phyloP scores from a whole-genome alignment of 345 rosid genomes.

The Eucalyptus dawsonii region DNA sequence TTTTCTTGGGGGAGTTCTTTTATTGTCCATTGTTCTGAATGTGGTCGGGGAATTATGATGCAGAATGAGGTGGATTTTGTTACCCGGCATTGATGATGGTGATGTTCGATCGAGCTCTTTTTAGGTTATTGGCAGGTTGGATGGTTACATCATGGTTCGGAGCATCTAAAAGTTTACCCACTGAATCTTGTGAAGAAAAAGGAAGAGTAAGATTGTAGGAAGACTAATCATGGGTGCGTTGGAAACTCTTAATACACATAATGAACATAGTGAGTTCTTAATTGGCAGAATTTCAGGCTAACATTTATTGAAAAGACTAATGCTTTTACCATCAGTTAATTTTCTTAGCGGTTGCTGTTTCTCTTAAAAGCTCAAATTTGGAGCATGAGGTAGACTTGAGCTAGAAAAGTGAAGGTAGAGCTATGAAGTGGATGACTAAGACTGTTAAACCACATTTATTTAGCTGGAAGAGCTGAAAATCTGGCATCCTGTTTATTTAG shows the following conservation, averaged over 20 bases:
- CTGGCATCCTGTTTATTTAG: not conserved
- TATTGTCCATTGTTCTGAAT: not conserved
- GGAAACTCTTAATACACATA: not conserved
- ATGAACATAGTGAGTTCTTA: not conserved
- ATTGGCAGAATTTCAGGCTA: not conserved
- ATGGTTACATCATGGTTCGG: not conserved
- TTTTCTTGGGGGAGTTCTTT: not conserved
- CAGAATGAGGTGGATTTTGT: not conserved
- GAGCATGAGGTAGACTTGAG: not conserved
- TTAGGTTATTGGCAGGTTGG: not conserved
- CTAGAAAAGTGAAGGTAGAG: not conserved
- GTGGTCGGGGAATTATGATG: not conserved
- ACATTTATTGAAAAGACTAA: not conserved
- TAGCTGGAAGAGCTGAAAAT: not conserved
- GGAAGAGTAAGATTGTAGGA: not conserved
- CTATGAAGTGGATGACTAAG: not conserved
- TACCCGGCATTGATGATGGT: not conserved
- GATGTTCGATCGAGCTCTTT: not conserved
- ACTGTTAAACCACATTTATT: not conserved
- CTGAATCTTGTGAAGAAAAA: not conserved
- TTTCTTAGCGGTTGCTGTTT: not conserved
- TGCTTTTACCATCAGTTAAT: not conserved
- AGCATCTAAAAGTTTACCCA: not conserved
- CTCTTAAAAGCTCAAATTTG: not conserved
- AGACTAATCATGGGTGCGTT: not conserved